Evolutionary conservation across 1,139 yeast species (phyloP).

Genomic region (Scheffersomyces segobiensis): DNA sequence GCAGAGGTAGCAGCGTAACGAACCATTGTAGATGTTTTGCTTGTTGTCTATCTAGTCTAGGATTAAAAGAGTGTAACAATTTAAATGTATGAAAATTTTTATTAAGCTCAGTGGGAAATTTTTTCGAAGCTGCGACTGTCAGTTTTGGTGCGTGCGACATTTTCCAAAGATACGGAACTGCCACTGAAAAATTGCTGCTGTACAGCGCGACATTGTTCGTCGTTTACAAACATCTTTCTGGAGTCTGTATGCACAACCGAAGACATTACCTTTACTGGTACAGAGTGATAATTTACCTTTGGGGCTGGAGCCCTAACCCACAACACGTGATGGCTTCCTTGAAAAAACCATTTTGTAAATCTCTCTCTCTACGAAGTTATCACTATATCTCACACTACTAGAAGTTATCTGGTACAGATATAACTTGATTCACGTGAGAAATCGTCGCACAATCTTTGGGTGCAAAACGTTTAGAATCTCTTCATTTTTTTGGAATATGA

Average conservation of each 20-base stretch:
- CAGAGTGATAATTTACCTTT: background rate
- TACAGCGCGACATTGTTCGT: background rate
- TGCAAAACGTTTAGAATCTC: background rate
- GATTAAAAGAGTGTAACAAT: background rate
- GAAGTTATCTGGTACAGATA: background rate
- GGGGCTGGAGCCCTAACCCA: constrained; percentile 9
- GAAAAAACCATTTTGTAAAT: too few species aligned
- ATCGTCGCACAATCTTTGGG: background rate
- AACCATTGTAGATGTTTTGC: constrained; percentile 36
- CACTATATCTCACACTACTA: too few species aligned
- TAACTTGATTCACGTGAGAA: background rate
- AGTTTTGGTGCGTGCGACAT: background rate
- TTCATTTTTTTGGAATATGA: background rate
- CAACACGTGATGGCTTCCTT: constrained; percentile 2
- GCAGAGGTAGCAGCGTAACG: constrained; percentile 99
- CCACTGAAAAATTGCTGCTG: background rate
- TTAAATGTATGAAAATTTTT: background rate
- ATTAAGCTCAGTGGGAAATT: background rate
- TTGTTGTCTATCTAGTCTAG: constrained; percentile 1
- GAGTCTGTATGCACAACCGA: constrained; percentile 2
- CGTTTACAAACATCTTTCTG: constrained; percentile 5
- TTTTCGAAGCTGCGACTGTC: background rate
- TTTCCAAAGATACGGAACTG: background rate
- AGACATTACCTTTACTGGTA: background rate
- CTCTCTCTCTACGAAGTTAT: too few species aligned